Percentiles rank a stretch among this genome's conserved stretches.
Conservation (phyloP, 1,284 basidiomycete genomes). For the Austroboletus olivaceoglutinosus region DNA sequence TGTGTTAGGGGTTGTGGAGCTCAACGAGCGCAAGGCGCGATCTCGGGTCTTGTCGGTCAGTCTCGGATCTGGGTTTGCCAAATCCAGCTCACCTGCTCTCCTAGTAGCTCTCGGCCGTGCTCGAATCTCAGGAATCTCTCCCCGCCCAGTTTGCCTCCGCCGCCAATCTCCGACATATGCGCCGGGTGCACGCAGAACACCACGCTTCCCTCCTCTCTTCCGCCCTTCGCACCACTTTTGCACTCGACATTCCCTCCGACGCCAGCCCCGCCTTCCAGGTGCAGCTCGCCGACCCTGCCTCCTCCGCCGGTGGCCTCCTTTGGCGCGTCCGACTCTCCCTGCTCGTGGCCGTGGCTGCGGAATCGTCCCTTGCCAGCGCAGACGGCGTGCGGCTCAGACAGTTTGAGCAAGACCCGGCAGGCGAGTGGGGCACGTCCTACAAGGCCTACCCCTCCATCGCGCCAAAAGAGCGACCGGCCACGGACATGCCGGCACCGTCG, state of each 20-base stretch:
- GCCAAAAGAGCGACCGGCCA: slow-evolving; percentile 51
- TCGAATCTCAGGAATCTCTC: slow-evolving; percentile 83
- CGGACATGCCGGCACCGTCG: slow-evolving; percentile 1
- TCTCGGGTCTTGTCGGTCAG: slow-evolving; percentile 73
- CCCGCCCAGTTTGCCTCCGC: slow-evolving; percentile 53
- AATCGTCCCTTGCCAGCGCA: slow-evolving; percentile 41
- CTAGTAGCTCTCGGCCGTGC: slow-evolving; percentile 71
- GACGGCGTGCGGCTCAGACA: slow-evolving; percentile 55
- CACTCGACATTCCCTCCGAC: slow-evolving; percentile 86
- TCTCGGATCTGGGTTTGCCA: not conserved
- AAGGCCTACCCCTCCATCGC: slow-evolving; percentile 55
- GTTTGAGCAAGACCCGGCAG: slow-evolving; percentile 51
- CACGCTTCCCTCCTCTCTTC: slow-evolving; percentile 72
- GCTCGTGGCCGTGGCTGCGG: slow-evolving; percentile 66
- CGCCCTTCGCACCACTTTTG: slow-evolving; percentile 74
- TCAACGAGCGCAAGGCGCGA: slow-evolving; percentile 64
- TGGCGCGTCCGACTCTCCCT: slow-evolving; percentile 85
- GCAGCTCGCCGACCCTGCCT: slow-evolving; percentile 29
- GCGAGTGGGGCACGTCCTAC: slow-evolving; percentile 64
- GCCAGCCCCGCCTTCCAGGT: slow-evolving; percentile 81
- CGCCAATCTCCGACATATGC: slow-evolving; percentile 46
- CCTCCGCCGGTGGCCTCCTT: slow-evolving; percentile 63
- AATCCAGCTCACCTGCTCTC: slow-evolving; percentile 2
- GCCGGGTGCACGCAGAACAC: slow-evolving; percentile 80
- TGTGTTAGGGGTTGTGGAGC: slow-evolving; percentile 80